These are phyloP conservation scores for Vicia sativa DNA, from an alignment of 306 rosid species.

Conservation along the genomic window DNA sequence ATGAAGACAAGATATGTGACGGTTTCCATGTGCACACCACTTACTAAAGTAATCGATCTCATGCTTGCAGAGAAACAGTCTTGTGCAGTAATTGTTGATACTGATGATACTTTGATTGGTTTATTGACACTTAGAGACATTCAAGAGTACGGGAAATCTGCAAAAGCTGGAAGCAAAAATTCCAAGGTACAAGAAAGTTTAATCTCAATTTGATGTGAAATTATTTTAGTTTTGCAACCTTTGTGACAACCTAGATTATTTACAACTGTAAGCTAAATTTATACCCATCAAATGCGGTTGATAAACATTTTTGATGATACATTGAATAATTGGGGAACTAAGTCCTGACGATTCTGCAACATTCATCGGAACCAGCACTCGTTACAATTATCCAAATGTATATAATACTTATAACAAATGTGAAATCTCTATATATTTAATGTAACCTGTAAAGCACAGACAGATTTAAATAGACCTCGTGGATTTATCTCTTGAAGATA, in stretches of 20 bases:
- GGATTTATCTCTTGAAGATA: conserved; percentile 18
- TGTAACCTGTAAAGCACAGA: conserved; percentile 30
- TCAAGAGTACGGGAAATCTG: conserved; percentile 62
- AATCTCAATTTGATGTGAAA: conserved; percentile 26
- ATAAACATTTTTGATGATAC: conserved; percentile 27
- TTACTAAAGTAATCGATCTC: conserved; percentile 71
- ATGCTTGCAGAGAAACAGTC: conserved; percentile 90
- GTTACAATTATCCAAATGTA: conserved; percentile 11
- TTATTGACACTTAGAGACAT: conserved; percentile 73
- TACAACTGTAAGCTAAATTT: conserved; percentile 20
- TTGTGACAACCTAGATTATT: conserved; percentile 25
- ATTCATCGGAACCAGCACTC: conserved; percentile 29
- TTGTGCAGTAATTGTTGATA: conserved; percentile 79
- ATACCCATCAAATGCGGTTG: conserved; percentile 1
- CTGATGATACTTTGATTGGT: conserved; percentile 68
- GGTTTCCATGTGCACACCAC: conserved; percentile 61
- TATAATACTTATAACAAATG: conserved; percentile 4
- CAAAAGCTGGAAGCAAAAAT: conserved; percentile 54
- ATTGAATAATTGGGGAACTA: conserved; percentile 2
- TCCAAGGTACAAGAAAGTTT: conserved; percentile 61
- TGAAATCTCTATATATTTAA: conserved; percentile 17
- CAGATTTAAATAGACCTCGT: conserved; percentile 18
- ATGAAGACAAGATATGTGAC: conserved; percentile 82
- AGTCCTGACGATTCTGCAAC: conserved; percentile 8
- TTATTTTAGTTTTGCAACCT: conserved; percentile 20